These are phyloP conservation scores for Stromatinia cepivora DNA, from an alignment of 2,329 filamentous ascomycete genomes.

Conservation along the genomic window DNA sequence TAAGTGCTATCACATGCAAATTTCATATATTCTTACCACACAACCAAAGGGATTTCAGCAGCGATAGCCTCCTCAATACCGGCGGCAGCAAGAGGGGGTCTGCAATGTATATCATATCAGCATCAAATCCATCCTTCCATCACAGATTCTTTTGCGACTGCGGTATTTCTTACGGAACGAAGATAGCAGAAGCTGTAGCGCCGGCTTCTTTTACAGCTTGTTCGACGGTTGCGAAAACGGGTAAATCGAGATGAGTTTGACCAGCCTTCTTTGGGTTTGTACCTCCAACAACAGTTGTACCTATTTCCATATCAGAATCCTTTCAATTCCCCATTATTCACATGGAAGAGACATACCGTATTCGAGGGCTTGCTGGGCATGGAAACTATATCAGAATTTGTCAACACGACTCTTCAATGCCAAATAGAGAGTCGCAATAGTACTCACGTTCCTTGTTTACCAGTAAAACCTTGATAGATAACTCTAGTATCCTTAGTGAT, in stretches of 20 bases:
- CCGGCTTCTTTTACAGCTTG: constrained; percentile 90
- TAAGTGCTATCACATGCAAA: constrained; percentile 28
- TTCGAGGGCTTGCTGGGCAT: constrained; percentile 95
- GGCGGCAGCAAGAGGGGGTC: constrained; percentile 84
- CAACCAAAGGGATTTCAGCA: constrained; percentile 90
- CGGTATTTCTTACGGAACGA: constrained; percentile 71
- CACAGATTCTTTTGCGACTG: constrained; percentile 19
- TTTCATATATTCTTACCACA: constrained; percentile 59
- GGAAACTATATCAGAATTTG: constrained; percentile 67
- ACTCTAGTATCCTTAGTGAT: constrained; percentile 94
- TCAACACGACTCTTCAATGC: constrained; percentile 33
- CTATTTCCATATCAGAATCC: constrained; percentile 49
- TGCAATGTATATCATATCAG: constrained; percentile 46
- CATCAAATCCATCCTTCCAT: constrained; percentile 9
- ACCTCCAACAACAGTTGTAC: constrained; percentile 95
- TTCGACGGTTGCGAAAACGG: constrained; percentile 86
- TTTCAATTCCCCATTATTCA: constrained; percentile 22
- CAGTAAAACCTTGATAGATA: constrained; percentile 95
- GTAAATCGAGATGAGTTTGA: constrained; percentile 80
- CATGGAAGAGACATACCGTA: constrained; percentile 67
- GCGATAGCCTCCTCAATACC: constrained; percentile 96
- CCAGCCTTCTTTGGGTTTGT: constrained; percentile 99
- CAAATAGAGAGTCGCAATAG: background rate
- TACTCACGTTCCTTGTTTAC: constrained; percentile 90
- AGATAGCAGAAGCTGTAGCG: constrained; percentile 89